Evolutionary conservation across 2,329 filamentous ascomycete genomes (phyloP), one percentile per base, ranked within the genome.

Genomic region (Arthroderma uncinatum): DNA sequence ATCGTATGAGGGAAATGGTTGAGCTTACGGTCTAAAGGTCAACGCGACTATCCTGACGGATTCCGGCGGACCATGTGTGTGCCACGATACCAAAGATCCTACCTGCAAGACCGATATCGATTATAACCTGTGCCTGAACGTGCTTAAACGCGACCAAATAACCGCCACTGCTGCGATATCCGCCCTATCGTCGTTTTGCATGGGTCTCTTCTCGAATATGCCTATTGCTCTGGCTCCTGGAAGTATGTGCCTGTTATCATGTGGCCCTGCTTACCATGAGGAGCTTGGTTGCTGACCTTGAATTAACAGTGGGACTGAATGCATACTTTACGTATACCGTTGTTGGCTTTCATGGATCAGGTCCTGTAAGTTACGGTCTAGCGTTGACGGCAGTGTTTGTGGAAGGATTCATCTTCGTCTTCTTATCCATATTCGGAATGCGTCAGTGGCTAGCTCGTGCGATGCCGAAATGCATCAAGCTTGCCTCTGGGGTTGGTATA

Each of bases 331-430:
- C 89, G 25, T 94, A 87, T 68, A 86, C 82, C 0, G 85, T 89
- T 47, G 89, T 94, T 57, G 89, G 89, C 2, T 82, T 77, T 65
- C 84, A 91, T 68, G 89, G 89, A 44, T 79, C 77, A 21, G 88
- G 88, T 1, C 76, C 79, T 36, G 83, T 94, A 7, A 82, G 87
- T 0, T 95, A 88, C 67, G 71, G 80, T 55, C 79, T 91, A 42
- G 89, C 89, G 34, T 74, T 94, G 37, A 93, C 89, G 2, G 89
- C 89, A 56, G 89, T 93, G 62, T 94, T 95, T 68, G 85, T 93
- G 12, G 89, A 95, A 71, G 89, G 89, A 37, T 87, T 87, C 70
- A 84, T 94, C 60, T 95, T 95, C 72, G 82, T 94, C 54, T 86
- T 76, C 2, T 79, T 95, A 40, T 89, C 89, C 1, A 69, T 94